Conservation (phyloP, 768 basidiomycete species). For the Pleurotus giganteus region DNA sequence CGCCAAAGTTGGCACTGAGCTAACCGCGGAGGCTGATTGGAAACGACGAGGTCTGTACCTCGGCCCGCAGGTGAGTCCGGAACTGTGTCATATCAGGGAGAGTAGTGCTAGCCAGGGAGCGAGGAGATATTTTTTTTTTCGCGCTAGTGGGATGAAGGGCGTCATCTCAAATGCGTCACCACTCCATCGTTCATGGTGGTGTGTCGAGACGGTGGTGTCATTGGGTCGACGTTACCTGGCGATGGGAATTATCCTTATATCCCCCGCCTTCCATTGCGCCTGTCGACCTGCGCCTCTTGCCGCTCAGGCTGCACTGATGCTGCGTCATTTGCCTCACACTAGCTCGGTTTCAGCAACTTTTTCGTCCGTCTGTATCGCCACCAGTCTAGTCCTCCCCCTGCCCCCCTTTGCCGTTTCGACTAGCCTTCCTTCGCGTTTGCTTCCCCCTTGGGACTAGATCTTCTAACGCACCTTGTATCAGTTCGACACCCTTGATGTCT, state of each 20-base stretch:
- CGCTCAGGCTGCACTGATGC: neutral
- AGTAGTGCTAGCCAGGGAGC: neutral
- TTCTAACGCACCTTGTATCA: conserved; percentile 24
- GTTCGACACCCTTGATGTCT: conserved; percentile 88
- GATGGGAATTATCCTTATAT: neutral
- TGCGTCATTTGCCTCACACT: neutral
- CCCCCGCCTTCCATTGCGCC: neutral
- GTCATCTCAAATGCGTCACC: neutral
- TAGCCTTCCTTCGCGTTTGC: conserved; percentile 2
- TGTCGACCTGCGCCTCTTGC: neutral
- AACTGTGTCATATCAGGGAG: neutral
- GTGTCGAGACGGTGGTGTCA: neutral
- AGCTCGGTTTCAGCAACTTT: neutral
- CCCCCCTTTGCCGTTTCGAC: conserved; percentile 6
- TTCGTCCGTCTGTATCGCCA: conserved; percentile 3
- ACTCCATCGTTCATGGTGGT: neutral
- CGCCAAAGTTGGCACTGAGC: conserved; percentile 63
- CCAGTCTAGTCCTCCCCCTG: neutral
- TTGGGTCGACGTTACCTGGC: neutral
- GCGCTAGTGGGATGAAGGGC: neutral
- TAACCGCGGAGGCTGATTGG: conserved; percentile 92
- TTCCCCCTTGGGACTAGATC: neutral
- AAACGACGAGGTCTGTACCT: conserved; percentile 88
- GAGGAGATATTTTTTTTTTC: neutral
- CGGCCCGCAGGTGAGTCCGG: conserved; percentile 70